phyloP scores from a whole-genome alignment of 1,284 basidiomycete genomes.

The Apiotrichum akiyoshidainum region DNA sequence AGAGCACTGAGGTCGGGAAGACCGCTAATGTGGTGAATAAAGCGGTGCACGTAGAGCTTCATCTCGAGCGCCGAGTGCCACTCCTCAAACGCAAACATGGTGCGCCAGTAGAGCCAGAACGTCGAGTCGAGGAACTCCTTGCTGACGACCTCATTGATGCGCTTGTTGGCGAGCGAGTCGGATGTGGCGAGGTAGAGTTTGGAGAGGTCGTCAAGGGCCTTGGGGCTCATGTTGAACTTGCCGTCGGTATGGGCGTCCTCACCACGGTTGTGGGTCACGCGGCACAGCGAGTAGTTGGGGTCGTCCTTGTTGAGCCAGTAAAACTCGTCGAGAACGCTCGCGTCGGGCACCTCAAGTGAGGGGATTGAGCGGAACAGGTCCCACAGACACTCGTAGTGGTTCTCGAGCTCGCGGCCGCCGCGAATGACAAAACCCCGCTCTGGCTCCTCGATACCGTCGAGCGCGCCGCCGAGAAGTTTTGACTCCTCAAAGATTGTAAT shows the following conservation, averaged over 20 bases:
- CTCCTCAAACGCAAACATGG: conserved; percentile 6
- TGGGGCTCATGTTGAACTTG: not conserved
- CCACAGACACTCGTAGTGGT: conserved; percentile 12
- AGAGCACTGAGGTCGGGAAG: conserved; percentile 1
- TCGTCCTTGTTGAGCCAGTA: conserved; percentile 11
- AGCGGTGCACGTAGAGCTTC: conserved; percentile 8
- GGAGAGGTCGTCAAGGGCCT: not conserved
- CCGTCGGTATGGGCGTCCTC: conserved; percentile 1
- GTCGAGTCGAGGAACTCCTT: conserved; percentile 3
- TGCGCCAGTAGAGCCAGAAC: conserved; percentile 9
- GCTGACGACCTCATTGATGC: conserved; percentile 2
- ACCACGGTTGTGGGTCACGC: not conserved
- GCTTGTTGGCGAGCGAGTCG: not conserved
- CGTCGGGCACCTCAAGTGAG: not conserved
- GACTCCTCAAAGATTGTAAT: conserved; percentile 2
- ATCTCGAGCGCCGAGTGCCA: conserved; percentile 8
- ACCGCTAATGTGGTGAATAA: conserved; percentile 5
- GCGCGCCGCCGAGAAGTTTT: not conserved
- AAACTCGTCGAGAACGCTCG: conserved; percentile 9
- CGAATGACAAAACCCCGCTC: conserved; percentile 4
- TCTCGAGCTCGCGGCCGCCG: conserved; percentile 8
- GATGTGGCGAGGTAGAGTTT: not conserved
- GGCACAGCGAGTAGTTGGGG: conserved; percentile 8
- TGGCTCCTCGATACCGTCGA: conserved; percentile 1
- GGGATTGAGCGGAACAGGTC: conserved; percentile 7